These are phyloP conservation scores for Polytolypa hystricis DNA, from an alignment of 2,329 filamentous ascomycete species.

Conservation along the genomic window DNA sequence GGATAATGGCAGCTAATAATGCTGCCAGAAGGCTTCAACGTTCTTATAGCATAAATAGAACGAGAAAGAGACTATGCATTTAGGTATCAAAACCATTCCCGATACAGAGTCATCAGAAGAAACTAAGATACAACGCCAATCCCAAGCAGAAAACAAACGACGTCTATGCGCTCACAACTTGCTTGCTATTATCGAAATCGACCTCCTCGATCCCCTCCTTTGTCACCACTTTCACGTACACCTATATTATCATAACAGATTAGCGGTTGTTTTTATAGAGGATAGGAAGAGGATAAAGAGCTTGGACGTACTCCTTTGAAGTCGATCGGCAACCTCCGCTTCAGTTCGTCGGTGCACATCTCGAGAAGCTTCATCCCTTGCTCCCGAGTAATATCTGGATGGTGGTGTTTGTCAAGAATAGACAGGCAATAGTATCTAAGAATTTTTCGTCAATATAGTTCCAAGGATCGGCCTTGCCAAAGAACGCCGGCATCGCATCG, in stretches of 20 bases:
- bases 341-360: constrained; percentile 94
- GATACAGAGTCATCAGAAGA: constrained; percentile 15
- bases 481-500: too few species aligned
- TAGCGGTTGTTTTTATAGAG: constrained; percentile 1
- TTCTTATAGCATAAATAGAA: too few species aligned
- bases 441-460: constrained; percentile 2
- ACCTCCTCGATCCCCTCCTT: constrained; percentile 84
- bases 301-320: constrained; percentile 74
- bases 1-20: too few species aligned
- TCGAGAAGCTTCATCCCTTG: constrained; percentile 84
- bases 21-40: too few species aligned
- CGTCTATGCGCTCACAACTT: constrained; percentile 36
- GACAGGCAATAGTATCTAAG: constrained; percentile 89
- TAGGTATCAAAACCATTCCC: constrained; percentile 22
- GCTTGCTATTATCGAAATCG: constrained; percentile 71
- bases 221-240: constrained; percentile 76
- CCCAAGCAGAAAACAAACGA: constrained; percentile 15
- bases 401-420: constrained; percentile 96
- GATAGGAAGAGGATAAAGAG: neutral
- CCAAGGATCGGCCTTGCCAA: too few species aligned
- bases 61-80: too few species aligned
- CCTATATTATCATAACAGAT: constrained; percentile 24
- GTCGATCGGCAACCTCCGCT: constrained; percentile 91
- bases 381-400: constrained; percentile 81
- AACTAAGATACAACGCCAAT: constrained; percentile 21